phyloP scores from a whole-genome alignment of 2,329 filamentous ascomycete genomes.

The Epichloe gansuensis region DNA sequence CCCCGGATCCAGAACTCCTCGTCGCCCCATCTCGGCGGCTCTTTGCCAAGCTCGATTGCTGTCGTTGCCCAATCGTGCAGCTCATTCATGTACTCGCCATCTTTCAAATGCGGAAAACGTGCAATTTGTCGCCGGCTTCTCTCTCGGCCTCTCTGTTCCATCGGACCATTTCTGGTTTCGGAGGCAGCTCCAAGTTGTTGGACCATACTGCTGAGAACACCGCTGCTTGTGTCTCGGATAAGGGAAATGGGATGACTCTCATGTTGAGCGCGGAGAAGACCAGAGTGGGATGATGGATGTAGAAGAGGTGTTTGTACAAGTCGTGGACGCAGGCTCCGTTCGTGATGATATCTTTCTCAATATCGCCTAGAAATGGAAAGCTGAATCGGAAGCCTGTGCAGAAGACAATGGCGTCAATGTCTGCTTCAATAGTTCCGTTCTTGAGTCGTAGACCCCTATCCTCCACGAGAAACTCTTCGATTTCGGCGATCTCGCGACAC shows the following conservation, averaged over 20 bases:
- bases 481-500: slow-evolving; percentile 43
- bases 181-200: slow-evolving; percentile 54
- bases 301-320: slow-evolving; percentile 71
- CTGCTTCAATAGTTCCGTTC: slow-evolving; percentile 50
- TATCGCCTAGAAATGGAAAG: slow-evolving; percentile 54
- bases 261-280: slow-evolving; percentile 66
- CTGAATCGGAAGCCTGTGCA: slow-evolving; percentile 85
- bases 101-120: slow-evolving; percentile 26
- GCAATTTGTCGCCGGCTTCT: slow-evolving; percentile 21
- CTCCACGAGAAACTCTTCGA: slow-evolving; percentile 41
- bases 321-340: slow-evolving; percentile 59
- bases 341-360: slow-evolving; percentile 43
- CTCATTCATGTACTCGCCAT: slow-evolving; percentile 59
- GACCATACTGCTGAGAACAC: slow-evolving; percentile 68
- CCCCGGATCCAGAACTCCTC: slow-evolving; percentile 61
- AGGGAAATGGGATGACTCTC: slow-evolving; percentile 77
- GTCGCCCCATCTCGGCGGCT: slow-evolving; percentile 59
- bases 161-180: slow-evolving; percentile 47
- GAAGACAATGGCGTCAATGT: slow-evolving; percentile 69
- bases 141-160: slow-evolving; percentile 57
- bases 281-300: slow-evolving; percentile 62
- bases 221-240: slow-evolving; percentile 68
- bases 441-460: slow-evolving; percentile 53
- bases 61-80: slow-evolving; percentile 48
- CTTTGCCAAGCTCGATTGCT: slow-evolving; percentile 45